Base-by-base conservation (phyloP, 208 protist species). In the Wallacemonas rigidus region DNA sequence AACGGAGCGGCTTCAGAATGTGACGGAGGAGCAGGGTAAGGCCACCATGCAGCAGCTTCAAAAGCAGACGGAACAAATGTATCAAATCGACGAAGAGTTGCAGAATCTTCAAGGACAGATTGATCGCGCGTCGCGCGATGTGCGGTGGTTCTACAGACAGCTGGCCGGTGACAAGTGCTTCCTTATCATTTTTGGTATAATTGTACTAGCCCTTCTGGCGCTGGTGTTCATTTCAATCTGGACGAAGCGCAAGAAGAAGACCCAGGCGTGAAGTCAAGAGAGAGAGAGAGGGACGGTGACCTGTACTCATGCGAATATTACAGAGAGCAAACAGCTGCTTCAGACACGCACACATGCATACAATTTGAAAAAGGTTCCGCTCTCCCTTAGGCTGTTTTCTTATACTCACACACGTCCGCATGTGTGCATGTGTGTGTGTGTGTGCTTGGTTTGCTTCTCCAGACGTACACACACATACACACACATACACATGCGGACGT, bases 51-150 rank as follows among this genome's bases (percentile, higher is more conserved):
- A 61, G 45, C 78, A 77, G 57, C 63, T 95, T 26, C 87, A 85
- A 70, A 78, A 84, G 69, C 91, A 95, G 75, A 89, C 81, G 44
- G 83, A 93, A 72, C 80, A 83, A 48, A 90, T 93, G 81, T 92
- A 94, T 40, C 86, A 93, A 17, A 81, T 95, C 11, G 87, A 95
- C 71, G 87, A 93, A 69, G 88, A 91, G 69, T 77, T 95, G 57
- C 76, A 87, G 60, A 86, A 90, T 60, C 50, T 95, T 51, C 85
- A 90, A 47, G 91, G 91, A 3, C 61, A 86, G 53, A 58, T 95
- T 43, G 85, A 95, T 67, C 88, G 83, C 50, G 91, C 87, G 53
- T 70, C 82, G 9, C 77, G 85, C 40, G 88, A 95, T 54, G 68
- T 95, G 39, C 79, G 69, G 61, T 93, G 87, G 83, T 95, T 95